Evolutionary conservation across 441 rosid genomes (phyloP), one percentile per base, ranked within the genome.

Genomic region (Rhodomyrtus psidioides): DNA sequence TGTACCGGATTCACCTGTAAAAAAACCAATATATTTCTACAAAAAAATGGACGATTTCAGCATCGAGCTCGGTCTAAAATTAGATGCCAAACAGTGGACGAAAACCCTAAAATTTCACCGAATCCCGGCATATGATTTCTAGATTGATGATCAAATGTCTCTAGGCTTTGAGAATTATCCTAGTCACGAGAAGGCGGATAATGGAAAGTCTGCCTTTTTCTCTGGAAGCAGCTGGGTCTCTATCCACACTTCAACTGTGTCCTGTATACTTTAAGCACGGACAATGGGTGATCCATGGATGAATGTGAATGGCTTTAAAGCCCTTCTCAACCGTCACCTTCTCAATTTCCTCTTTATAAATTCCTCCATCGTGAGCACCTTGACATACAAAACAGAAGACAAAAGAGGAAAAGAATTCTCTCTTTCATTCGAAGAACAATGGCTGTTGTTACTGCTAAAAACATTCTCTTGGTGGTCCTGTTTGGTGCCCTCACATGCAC

Each of bases 401-500:
- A 21, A 21, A 39, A 49, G 12, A 39, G 79, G 79, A 39, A 70
- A 70, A 70, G n/a, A 39, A 70, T 70, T 70, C 79, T 21, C n/a
- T 21, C n/a, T 39, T 39, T 70, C 49, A 12, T 70, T 21, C 79
- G 7, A 2, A 70, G 51, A 39, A 70, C 79, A 70, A 70, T 21
- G 79, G 12, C 79, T 10, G 16, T 70, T 10, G 5, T 70, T 39
- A 12, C n/a, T 21, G 23, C n/a, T 21, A 70, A 13, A 39, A 70
- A 70, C 51, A 39, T 34, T 75, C 81, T 55, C 54, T 30, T 39
- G 65, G n/a, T 44, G 42, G 51, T 58, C 56, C 81, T 84, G 21
- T 54, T 74, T 26, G 65, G 86, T 84, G 86, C 86, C 16, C 86
- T 84, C 56, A 5, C 53, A 4, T 84, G 82, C 54, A 75, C 86